Base-by-base conservation (phyloP, 768 basidiomycete species). In the Tulasnella sp. region DNA sequence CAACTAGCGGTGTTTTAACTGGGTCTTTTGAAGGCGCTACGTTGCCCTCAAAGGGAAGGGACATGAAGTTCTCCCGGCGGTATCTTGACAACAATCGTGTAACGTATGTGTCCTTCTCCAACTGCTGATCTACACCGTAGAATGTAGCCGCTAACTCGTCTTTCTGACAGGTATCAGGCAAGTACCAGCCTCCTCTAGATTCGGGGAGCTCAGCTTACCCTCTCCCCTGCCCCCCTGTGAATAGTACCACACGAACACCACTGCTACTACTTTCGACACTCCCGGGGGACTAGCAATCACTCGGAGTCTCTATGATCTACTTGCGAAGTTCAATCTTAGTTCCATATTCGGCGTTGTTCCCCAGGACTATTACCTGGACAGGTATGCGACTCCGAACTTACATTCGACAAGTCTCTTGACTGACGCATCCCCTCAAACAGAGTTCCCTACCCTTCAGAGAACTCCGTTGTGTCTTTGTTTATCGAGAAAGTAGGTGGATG, bases 61-160 rank as follows among this genome's bases (percentile, higher is more conserved):
- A 85, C 73, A 83, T 93, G 73, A 87, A 88, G 0, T 91, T 93
- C 83, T 87, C 86, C 42, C 87, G 93, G 39, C 87, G 93, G 39
- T 95, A 95, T 82, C 85, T 95, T 20, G 93, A 95, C 81, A 88
- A 92, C 61, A 95, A 95, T 82, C 89, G 91, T 35, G 89, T 91
- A 39, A 91, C 91, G 15, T 93, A 90, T 77, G 88, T 94, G 84
- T 29, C 16, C 18, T 16, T 48, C 77, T 15, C 13, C 29, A 46
- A 29, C n/a, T 29, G 2, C 23, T 35, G 71, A 18, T 26, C 57
- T 74, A 26, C 29, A 20, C 39, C 23, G 5, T 74, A 23, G 32
- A 32, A 71, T 71, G 26, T 74, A 7, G 18, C 40, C 20, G 74
- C 74, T 55, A 29, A 75, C 37, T 3, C 37, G 16, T 57, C 18